These are phyloP conservation scores for Pouteria glomerata DNA, from an alignment of 148 eudicot species.

Conservation along the genomic window DNA sequence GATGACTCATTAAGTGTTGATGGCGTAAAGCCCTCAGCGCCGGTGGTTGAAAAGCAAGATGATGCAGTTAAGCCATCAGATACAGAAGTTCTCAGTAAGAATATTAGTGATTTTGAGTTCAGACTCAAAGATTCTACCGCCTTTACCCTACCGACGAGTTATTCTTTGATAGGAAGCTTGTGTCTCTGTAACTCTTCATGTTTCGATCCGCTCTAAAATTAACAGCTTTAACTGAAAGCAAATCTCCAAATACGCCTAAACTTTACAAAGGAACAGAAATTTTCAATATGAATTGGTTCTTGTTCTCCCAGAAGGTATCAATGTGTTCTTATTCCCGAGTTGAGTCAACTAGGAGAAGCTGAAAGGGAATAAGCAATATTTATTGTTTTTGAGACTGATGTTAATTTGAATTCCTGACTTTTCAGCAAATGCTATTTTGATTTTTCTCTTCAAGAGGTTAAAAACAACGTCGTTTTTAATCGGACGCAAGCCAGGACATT, in stretches of 20 bases:
- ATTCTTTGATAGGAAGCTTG: conserved; percentile 74
- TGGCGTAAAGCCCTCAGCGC: background rate
- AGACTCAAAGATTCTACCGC: conserved; percentile 46
- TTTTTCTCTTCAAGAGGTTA: no score
- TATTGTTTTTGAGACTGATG: no score
- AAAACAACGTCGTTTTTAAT: no score
- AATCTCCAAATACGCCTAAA: conserved; percentile 28
- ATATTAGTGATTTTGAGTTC: conserved; percentile 67
- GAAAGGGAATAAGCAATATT: no score
- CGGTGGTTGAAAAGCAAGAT: background rate
- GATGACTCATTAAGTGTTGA: conserved; percentile 19
- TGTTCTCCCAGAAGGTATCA: conserved; percentile 82
- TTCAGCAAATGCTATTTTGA: no score
- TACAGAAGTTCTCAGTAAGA: conserved; percentile 21
- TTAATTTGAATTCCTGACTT: no score
- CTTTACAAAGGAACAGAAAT: conserved; percentile 18
- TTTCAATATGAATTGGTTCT: conserved; percentile 29
- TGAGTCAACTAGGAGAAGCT: no score
- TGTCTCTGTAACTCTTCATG: conserved; percentile 44
- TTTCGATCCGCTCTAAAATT: conserved; percentile 4
- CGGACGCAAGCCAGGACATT: no score
- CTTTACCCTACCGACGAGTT: conserved; percentile 87
- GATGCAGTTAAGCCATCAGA: conserved; percentile 21
- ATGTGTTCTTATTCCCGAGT: no score
- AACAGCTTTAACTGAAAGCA: conserved; percentile 4